phyloP scores from a whole-genome alignment of 345 rosid species.

The Lepidium didymum region DNA sequence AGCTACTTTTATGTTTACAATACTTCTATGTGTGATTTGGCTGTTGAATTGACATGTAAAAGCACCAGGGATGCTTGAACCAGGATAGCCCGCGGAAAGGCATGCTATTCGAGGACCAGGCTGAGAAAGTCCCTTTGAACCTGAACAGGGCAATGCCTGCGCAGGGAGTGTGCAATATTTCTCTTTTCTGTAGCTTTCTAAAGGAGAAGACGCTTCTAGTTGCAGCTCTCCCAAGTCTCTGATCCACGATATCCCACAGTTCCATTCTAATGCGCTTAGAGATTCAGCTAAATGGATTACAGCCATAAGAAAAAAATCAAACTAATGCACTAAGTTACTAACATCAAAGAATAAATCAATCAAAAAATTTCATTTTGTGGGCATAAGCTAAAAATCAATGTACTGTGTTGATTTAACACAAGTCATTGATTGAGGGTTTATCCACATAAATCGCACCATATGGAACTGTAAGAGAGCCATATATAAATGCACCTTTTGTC shows the following conservation, averaged over 20 bases:
- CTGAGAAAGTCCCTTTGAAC: conserved; percentile 99
- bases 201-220: conserved; percentile 39
- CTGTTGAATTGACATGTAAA: conserved; percentile 47
- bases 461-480: neutral
- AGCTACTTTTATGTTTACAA: conserved; percentile 5
- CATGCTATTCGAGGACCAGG: conserved; percentile 40
- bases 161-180: conserved; percentile 95
- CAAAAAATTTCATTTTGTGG: neutral
- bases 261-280: neutral
- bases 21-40: conserved; percentile 4
- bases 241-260: neutral
- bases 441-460: too few species aligned
- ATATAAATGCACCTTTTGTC: neutral
- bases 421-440: neutral
- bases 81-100: conserved; percentile 32
- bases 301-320: neutral
- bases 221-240: neutral
- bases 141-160: conserved; percentile 99
- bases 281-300: neutral
- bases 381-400: neutral
- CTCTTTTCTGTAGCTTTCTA: conserved; percentile 29
- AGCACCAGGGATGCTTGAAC: conserved; percentile 99
- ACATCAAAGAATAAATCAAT: neutral
- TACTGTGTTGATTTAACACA: neutral
- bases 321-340: conserved; percentile 1